phyloP scores from a whole-genome alignment of 345 rosid genomes.

The Balakata baccata region DNA sequence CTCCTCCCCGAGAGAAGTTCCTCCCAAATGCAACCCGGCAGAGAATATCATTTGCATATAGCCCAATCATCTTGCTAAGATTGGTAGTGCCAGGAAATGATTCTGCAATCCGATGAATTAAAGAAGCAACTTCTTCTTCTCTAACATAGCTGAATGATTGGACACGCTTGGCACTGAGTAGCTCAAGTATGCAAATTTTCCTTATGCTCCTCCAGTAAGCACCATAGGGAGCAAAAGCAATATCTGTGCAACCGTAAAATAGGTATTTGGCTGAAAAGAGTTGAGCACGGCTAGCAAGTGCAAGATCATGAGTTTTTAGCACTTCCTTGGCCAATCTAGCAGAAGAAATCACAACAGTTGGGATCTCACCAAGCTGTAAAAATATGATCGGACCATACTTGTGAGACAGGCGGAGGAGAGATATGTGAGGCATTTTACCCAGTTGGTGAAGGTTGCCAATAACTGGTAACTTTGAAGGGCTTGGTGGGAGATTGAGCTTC shows the following conservation, averaged over 20 bases:
- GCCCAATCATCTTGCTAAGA: constrained; percentile 19
- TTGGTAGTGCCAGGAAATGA: constrained; percentile 15
- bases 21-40: constrained; percentile 24
- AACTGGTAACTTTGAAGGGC: constrained; percentile 26
- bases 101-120: constrained; percentile 13
- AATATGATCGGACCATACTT: constrained; percentile 25
- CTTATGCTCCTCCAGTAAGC: constrained; percentile 27
- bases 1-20: constrained; percentile 23
- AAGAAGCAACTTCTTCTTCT: constrained; percentile 23
- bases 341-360: constrained; percentile 23
- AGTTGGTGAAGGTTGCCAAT: constrained; percentile 30
- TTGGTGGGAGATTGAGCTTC: constrained; percentile 30
- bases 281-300: constrained; percentile 18
- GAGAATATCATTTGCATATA: constrained; percentile 22
- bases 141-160: constrained; percentile 13
- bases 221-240: constrained; percentile 24
- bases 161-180: constrained; percentile 21
- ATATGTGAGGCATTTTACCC: constrained; percentile 21
- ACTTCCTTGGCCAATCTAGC: constrained; percentile 23
- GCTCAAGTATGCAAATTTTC: constrained; percentile 27
- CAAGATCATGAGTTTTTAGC: constrained; percentile 28
- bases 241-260: constrained; percentile 24
- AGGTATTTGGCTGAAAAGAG: constrained; percentile 23
- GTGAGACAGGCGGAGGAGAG: constrained; percentile 14
- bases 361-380: constrained; percentile 25